Base-by-base conservation (phyloP, 805 yeast genomes). In the Saturnispora ahearnii region DNA sequence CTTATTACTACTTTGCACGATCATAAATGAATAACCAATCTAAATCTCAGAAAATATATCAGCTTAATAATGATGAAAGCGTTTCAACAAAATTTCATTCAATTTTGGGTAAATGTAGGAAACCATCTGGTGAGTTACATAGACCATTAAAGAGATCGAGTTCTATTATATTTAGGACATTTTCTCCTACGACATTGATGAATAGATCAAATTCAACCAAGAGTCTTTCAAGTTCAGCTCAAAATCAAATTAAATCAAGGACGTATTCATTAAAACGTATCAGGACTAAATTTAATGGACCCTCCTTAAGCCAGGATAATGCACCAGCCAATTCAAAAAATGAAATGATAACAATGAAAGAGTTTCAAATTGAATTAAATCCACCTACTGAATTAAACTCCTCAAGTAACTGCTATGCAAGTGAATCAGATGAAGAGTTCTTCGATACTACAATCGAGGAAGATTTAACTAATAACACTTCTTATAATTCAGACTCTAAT, bases 81-180 rank as follows among this genome's bases (percentile, higher is more conserved):
- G 40, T 32, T 18, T 28, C 46, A 44, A 24, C 32, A 10, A 26
- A 26, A 41, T 28, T 28, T 29, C 44, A 41, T 5, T 38, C 44
- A 9, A 46, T 46, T 13, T 26, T 31, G 32, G 45, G 45, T 21
- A 46, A 32, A 13, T 31, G 54, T 9, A 44, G 56, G 21, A 53
- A 53, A 32, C 28, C 51, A 10, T 53, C 56, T 10, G 28, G 45
- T 10, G 56, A 53, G 15, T 29, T 50, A 5, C 57, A 56, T 4
- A 56, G 66, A 46, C 66, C 66, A 1, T 41, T 63, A 12, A 63
- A 63, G 46, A 51, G 67, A 30, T 59, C 67, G 32, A 55, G 58
- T 33, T 63, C 66, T 11, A 48, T 62, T 18, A 53, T 60, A 3
- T 62, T 55, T 34, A 56, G 58, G 42, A 51, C 59, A 13, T 43